Percentiles rank a stretch among this genome's conserved stretches.
Evolutionary conservation across 495 filamentous ascomycete genomes (phyloP).

Genomic region (Xylaria intraflava): DNA sequence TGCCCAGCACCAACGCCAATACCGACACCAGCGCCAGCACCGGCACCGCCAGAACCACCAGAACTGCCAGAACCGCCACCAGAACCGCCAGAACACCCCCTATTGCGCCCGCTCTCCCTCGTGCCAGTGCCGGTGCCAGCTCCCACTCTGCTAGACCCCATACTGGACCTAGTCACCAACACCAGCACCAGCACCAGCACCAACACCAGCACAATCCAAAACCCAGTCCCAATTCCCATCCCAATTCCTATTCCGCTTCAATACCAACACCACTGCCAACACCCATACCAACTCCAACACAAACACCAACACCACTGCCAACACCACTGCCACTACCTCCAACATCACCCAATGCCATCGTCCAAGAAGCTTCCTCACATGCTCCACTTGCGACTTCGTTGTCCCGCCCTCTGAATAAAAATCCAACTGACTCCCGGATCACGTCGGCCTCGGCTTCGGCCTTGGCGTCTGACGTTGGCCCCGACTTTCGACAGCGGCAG

Average conservation of each 20-base stretch:
- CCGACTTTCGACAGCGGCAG: conserved; percentile 20
- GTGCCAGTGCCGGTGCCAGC: background rate
- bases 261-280: conserved; percentile 1
- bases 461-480: conserved; percentile 1
- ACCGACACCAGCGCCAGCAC: background rate
- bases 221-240: conserved; percentile 3
- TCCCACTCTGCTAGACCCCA: background rate
- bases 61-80: background rate
- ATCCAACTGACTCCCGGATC: conserved; percentile 27
- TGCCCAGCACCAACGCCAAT: background rate
- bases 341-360: conserved; percentile 27
- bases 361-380: conserved; percentile 14
- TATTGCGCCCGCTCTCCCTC: no score
- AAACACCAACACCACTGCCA: background rate
- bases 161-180: conserved; percentile 7
- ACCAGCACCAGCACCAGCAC: conserved; percentile 13
- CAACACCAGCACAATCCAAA: conserved; percentile 13
- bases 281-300: conserved; percentile 4
- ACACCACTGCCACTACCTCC: background rate
- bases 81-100: conserved; percentile 4
- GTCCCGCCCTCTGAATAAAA: conserved; percentile 19
- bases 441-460: conserved; percentile 18
- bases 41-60: background rate
- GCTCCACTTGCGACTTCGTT: conserved; percentile 29
- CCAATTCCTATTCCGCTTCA: conserved; percentile 9